A percentile compares a stretch with the other conserved stretches of the same genome.
Conservation (phyloP, 75 land plant species). For the Ceratopteris richardii region DNA sequence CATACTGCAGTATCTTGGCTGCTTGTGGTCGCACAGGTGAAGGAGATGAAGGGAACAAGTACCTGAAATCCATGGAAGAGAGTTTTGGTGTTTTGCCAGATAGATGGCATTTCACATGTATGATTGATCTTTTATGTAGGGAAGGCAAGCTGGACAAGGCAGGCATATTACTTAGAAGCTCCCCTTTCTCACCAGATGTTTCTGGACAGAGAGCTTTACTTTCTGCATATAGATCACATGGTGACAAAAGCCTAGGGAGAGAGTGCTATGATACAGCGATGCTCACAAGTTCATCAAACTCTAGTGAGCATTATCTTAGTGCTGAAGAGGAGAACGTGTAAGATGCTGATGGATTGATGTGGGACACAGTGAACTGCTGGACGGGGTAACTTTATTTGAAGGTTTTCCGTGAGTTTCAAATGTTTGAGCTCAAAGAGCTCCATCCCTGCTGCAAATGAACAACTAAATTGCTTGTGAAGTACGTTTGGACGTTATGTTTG, state of each 20-base stretch:
- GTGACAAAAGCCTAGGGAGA: constrained; percentile 16
- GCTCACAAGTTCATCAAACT: background rate
- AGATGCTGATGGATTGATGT: too few species aligned
- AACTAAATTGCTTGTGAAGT: too few species aligned
- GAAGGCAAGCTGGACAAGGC: constrained; percentile 24
- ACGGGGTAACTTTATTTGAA: too few species aligned
- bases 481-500: too few species aligned
- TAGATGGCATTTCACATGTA: constrained; percentile 26
- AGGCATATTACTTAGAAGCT: constrained; percentile 12
- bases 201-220: constrained; percentile 24
- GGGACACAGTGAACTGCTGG: too few species aligned
- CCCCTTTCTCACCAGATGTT: constrained; percentile 8
- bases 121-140: constrained; percentile 32
- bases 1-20: constrained; percentile 19
- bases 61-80: constrained; percentile 21
- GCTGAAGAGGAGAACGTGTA: too few species aligned
- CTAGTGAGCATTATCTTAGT: background rate
- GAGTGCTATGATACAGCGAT: background rate
- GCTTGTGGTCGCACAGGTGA: constrained; percentile 35
- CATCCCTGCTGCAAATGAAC: too few species aligned
- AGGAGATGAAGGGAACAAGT: constrained; percentile 18
- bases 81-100: constrained; percentile 16
- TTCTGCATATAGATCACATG: constrained; percentile 18
- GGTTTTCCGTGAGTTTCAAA: too few species aligned
- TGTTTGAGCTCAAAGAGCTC: too few species aligned